Conservation (phyloP, 352 stramenopile genomes). For the Phytophthora macrochlamydospora region DNA sequence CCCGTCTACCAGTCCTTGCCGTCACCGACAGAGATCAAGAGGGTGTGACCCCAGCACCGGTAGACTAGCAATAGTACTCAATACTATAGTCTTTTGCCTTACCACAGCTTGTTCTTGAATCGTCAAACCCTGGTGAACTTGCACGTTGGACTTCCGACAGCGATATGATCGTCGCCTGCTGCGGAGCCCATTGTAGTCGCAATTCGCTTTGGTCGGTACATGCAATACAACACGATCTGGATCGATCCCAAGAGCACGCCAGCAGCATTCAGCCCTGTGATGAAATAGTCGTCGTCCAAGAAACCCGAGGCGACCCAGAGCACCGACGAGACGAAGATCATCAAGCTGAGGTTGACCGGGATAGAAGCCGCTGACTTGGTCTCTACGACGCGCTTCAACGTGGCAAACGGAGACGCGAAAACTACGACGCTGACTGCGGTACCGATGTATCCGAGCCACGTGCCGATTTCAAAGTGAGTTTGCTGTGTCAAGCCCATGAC, state of each 20-base stretch:
- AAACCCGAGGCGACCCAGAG: slow-evolving; percentile 56
- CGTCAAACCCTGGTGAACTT: too few relatives aligned
- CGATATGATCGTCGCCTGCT: too few relatives aligned
- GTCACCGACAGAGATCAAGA: slow-evolving; percentile 14
- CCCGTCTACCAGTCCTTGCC: slow-evolving; percentile 26
- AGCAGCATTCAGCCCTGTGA: slow-evolving; percentile 45
- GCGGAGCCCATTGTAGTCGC: too few relatives aligned
- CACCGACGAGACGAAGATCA: slow-evolving; percentile 47
- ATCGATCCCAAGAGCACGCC: slow-evolving; percentile 38
- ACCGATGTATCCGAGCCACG: slow-evolving; percentile 16
- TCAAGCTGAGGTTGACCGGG: slow-evolving; percentile 52
- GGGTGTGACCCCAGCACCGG: slow-evolving; percentile 7
- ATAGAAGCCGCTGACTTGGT: slow-evolving; percentile 51
- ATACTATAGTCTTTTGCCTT: too few relatives aligned
- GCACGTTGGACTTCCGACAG: background rate
- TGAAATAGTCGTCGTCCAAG: slow-evolving; percentile 43
- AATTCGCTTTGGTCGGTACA: slow-evolving; percentile 33
- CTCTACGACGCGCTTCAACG: slow-evolving; percentile 40
- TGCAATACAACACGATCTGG: slow-evolving; percentile 53
- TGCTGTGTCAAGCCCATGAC: slow-evolving; percentile 6
- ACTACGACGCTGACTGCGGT: slow-evolving; percentile 35
- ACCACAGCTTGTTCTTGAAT: too few relatives aligned
- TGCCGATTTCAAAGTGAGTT: background rate
- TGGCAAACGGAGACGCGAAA: slow-evolving; percentile 56
- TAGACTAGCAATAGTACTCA: background rate